A percentile compares a stretch with the other conserved stretches of the same genome.
Conservation (phyloP, 768 basidiomycete species). For the Tulasnella sp. region DNA sequence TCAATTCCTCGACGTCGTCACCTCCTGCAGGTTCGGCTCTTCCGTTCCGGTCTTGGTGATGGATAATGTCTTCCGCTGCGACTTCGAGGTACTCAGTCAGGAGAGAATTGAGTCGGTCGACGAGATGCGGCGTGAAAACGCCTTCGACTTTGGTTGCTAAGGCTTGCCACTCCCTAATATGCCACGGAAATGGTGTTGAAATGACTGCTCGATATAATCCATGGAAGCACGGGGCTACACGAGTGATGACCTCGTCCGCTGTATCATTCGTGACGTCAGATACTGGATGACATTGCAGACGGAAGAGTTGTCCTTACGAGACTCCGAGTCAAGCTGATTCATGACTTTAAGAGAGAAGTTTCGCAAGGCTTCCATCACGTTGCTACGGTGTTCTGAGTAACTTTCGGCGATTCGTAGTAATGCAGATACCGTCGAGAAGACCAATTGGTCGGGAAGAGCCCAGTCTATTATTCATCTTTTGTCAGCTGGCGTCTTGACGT, state of each 20-base stretch:
- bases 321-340: constrained; percentile 39
- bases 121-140: constrained; percentile 52
- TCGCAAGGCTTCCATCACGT: constrained; percentile 47
- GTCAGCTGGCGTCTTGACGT: background rate
- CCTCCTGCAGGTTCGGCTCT: background rate
- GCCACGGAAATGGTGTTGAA: constrained; percentile 68
- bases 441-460: constrained; percentile 77
- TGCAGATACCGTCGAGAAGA: constrained; percentile 66
- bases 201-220: constrained; percentile 80
- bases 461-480: constrained; percentile 52
- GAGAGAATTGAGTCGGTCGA: constrained; percentile 63
- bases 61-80: constrained; percentile 30
- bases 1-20: background rate
- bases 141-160: constrained; percentile 42
- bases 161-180: constrained; percentile 47
- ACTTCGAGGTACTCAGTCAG: constrained; percentile 49
- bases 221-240: constrained; percentile 70
- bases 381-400: constrained; percentile 38
- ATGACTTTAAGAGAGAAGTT: constrained; percentile 48
- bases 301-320: constrained; percentile 33
- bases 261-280: background rate
- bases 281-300: background rate
- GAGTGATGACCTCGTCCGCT: constrained; percentile 66
- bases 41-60: constrained; percentile 31
- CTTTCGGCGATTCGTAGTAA: constrained; percentile 52